phyloP scores from a whole-genome alignment of 2,329 filamentous ascomycete genomes.

The Fusarium siculi region DNA sequence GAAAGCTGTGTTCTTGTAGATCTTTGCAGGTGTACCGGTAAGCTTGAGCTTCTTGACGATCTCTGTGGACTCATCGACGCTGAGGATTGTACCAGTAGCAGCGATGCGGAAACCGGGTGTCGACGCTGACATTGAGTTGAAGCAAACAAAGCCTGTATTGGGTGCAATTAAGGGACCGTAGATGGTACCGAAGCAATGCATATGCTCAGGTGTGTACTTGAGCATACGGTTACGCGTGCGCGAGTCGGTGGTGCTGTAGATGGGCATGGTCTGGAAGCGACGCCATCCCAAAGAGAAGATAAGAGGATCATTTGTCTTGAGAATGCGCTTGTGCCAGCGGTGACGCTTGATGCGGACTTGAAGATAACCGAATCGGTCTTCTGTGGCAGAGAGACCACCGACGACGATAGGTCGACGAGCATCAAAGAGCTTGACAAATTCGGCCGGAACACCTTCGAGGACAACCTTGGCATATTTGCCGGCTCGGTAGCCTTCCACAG shows the following conservation, averaged over 20 bases:
- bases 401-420: slow-evolving; percentile 85
- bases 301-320: slow-evolving; percentile 97
- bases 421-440: slow-evolving; percentile 87
- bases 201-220: slow-evolving; percentile 98
- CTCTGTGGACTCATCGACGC: slow-evolving; percentile 93
- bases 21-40: slow-evolving; percentile 92
- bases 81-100: slow-evolving; percentile 91
- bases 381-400: slow-evolving; percentile 90
- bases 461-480: slow-evolving; percentile 94
- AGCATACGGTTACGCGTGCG: slow-evolving; percentile 96
- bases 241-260: slow-evolving; percentile 96
- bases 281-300: slow-evolving; percentile 98
- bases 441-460: slow-evolving; percentile 87
- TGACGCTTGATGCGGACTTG: slow-evolving; percentile 97
- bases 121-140: slow-evolving; percentile 86
- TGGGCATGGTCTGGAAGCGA: slow-evolving; percentile 89
- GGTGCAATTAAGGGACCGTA: slow-evolving; percentile 95
- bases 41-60: slow-evolving; percentile 99
- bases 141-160: slow-evolving; percentile 94
- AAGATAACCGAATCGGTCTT: slow-evolving; percentile 94
- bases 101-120: slow-evolving; percentile 93
- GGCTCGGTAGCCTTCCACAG: slow-evolving; percentile 90
- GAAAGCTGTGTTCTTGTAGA: slow-evolving; percentile 99
- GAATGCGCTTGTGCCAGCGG: slow-evolving; percentile 98
- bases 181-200: slow-evolving; percentile 98